Percentiles rank a stretch among this genome's conserved stretches.
phyloP scores from a whole-genome alignment of 176 grass and related monocot species.

The Eragrostis nindensis region DNA sequence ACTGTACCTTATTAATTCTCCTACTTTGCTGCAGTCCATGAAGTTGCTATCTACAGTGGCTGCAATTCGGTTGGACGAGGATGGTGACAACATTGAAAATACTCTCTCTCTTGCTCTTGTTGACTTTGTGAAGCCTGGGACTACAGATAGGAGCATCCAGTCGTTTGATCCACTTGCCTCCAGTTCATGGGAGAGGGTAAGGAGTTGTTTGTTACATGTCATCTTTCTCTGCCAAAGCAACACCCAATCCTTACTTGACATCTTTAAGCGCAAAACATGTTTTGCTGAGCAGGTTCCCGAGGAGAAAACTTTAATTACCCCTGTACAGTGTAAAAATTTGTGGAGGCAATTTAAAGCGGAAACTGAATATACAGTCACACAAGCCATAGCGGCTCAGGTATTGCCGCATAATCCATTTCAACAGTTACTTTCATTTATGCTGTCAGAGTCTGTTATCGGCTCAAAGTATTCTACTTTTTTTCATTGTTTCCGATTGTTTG shows the following conservation, averaged over 20 bases:
- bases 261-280: constrained; percentile 39
- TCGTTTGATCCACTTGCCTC: constrained; percentile 86
- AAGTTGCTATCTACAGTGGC: constrained; percentile 95
- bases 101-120: constrained; percentile 79
- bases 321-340: constrained; percentile 88
- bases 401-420: constrained; percentile 11
- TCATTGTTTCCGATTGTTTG: not conserved
- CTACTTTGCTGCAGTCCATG: constrained; percentile 69
- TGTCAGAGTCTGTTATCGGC: not conserved
- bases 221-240: constrained; percentile 25
- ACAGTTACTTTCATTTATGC: constrained; percentile 10
- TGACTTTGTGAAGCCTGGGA: constrained; percentile 50
- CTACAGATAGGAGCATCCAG: constrained; percentile 77
- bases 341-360: constrained; percentile 96
- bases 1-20: constrained; percentile 11
- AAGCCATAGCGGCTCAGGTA: constrained; percentile 94
- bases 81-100: constrained; percentile 79
- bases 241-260: constrained; percentile 14
- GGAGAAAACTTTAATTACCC: constrained; percentile 84
- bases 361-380: constrained; percentile 92
- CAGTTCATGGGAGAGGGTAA: constrained; percentile 92
- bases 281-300: constrained; percentile 62
- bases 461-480: constrained; percentile 7
- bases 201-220: constrained; percentile 30
- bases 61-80: constrained; percentile 88